These are phyloP conservation scores for Penicillium fuscoglaucum DNA, from an alignment of 2,329 filamentous ascomycete genomes.

Conservation along the genomic window DNA sequence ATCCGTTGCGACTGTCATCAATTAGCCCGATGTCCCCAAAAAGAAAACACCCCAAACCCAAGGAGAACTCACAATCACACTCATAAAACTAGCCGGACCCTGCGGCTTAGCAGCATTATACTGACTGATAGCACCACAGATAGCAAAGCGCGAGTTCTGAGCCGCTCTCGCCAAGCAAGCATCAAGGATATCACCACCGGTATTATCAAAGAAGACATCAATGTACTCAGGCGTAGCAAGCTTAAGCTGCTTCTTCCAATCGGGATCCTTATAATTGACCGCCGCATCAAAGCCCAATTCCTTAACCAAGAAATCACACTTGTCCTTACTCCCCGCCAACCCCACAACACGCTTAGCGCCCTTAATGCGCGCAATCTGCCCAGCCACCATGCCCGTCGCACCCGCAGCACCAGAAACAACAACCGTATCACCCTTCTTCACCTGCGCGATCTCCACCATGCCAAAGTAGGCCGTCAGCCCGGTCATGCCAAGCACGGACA, in stretches of 20 bases:
- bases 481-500: conserved; percentile 65
- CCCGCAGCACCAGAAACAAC: conserved; percentile 77
- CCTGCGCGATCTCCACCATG: conserved; percentile 66
- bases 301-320: conserved; percentile 64
- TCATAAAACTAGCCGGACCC: conserved; percentile 55
- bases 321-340: conserved; percentile 65
- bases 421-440: conserved; percentile 70
- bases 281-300: conserved; percentile 68
- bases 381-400: conserved; percentile 73
- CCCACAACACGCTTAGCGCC: conserved; percentile 64
- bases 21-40: conserved; percentile 15
- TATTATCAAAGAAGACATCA: conserved; percentile 74
- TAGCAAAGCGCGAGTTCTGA: conserved; percentile 63
- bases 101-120: conserved; percentile 62
- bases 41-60: neutral
- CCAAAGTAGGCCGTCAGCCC: conserved; percentile 77
- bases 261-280: conserved; percentile 67
- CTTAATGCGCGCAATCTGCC: conserved; percentile 75
- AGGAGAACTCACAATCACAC: conserved; percentile 37
- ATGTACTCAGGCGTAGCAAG: conserved; percentile 61
- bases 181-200: conserved; percentile 70
- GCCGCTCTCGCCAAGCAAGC: conserved; percentile 65
- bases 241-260: conserved; percentile 62
- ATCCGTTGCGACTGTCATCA: conserved; percentile 35
- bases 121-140: conserved; percentile 69